These are phyloP conservation scores for Melampsora americana DNA, from an alignment of 1,284 basidiomycete genomes.

Conservation along the genomic window DNA sequence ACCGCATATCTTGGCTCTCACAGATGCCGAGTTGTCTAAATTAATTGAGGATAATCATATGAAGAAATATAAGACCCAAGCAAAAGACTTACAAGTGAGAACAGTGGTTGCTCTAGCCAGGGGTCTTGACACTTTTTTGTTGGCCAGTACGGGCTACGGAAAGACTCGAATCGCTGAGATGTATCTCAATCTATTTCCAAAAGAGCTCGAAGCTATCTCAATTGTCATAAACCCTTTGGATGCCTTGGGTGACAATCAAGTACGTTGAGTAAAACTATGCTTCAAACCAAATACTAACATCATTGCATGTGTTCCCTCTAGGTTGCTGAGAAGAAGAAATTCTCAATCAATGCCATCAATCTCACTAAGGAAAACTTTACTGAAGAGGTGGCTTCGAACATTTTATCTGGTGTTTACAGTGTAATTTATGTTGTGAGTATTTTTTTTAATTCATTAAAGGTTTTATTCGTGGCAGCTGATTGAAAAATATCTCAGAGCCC, in stretches of 20 bases:
- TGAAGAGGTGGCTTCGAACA: neutral
- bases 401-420: neutral
- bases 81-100: neutral
- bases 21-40: too few relatives aligned
- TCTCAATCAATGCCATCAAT: neutral
- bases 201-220: neutral
- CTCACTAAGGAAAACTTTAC: constrained; percentile 1
- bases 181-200: neutral
- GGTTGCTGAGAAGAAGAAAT: constrained; percentile 6
- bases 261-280: neutral
- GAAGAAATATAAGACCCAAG: neutral
- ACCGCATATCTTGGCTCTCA: too few relatives aligned
- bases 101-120: neutral
- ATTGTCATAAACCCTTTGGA: constrained; percentile 11
- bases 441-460: neutral
- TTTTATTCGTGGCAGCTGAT: neutral
- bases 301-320: neutral
- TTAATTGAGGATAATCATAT: too few relatives aligned
- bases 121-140: constrained; percentile 2
- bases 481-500: neutral
- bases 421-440: constrained; percentile 10
- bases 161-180: constrained; percentile 8
- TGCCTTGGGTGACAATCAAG: constrained; percentile 16
- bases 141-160: constrained; percentile 6
- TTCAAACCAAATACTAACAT: neutral